Percentiles rank a stretch among this genome's conserved stretches.
These are phyloP conservation scores for Fusarium sp. DNA, from an alignment of 2,329 filamentous ascomycete species.

Conservation along the genomic window DNA sequence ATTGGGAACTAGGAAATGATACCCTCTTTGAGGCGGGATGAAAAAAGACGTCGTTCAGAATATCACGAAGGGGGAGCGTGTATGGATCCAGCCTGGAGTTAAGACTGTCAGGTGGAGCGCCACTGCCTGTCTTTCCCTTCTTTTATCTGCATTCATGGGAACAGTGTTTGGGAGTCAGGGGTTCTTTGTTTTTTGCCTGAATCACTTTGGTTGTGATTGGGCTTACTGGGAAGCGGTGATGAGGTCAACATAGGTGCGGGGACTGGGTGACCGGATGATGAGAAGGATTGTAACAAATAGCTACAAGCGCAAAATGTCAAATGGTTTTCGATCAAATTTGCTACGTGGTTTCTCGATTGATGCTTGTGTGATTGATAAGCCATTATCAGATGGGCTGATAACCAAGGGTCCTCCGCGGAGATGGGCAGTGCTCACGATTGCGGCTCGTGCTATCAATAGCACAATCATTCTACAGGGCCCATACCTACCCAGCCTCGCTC, in stretches of 20 bases:
- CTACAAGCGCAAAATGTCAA: conserved; percentile 36
- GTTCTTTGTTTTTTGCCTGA: conserved; percentile 42
- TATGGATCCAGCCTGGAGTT: conserved; percentile 22
- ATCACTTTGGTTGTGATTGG: conserved; percentile 24
- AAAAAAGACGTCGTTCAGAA: conserved; percentile 23
- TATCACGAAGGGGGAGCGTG: conserved; percentile 16
- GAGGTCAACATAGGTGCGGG: conserved; percentile 12
- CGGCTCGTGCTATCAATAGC: conserved; percentile 2
- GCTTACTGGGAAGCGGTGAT: conserved; percentile 19
- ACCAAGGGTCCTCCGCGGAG: conserved; percentile 3
- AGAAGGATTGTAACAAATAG: conserved; percentile 40
- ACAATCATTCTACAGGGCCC: neutral
- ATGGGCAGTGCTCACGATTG: neutral
- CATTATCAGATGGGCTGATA: conserved; percentile 12
- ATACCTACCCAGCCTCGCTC: neutral
- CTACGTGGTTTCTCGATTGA: neutral
- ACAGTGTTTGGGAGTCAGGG: conserved; percentile 45
- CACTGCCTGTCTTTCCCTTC: conserved; percentile 24
- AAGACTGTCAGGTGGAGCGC: conserved; percentile 29
- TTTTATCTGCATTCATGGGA: conserved; percentile 34
- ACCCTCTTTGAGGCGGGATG: conserved; percentile 45
- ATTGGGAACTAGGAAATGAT: conserved; percentile 47
- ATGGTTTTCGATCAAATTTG: conserved; percentile 3
- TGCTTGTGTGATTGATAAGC: conserved; percentile 23
- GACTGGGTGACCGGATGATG: conserved; percentile 14